phyloP scores from a whole-genome alignment of 225 moss, liverwort and hornwort species.

The Antitrichia curtipendula region DNA sequence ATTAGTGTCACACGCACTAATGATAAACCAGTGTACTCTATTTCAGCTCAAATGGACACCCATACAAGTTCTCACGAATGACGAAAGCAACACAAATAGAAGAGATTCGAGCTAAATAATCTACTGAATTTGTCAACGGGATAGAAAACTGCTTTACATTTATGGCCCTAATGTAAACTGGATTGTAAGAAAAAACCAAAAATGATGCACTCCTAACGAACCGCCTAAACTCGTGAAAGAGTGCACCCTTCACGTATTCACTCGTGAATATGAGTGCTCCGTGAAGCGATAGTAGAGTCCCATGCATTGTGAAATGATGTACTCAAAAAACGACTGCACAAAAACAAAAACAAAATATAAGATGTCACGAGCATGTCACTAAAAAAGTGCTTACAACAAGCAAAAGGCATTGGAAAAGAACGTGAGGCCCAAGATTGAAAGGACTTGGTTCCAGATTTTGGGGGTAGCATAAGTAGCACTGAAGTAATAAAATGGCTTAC shows the following conservation, averaged over 20 bases:
- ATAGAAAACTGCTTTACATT: not conserved
- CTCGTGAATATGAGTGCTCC: slow-evolving; percentile 62
- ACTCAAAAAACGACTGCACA: slow-evolving; percentile 22
- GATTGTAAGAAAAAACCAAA: not conserved
- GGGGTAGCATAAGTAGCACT: not conserved
- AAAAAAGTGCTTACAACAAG: not conserved
- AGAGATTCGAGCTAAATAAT: not conserved
- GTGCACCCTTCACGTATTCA: slow-evolving; percentile 16
- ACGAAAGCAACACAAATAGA: not conserved
- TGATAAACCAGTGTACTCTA: not conserved
- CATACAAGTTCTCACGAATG: not conserved
- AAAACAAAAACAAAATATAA: not conserved
- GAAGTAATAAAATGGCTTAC: not conserved
- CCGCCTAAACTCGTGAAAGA: not conserved
- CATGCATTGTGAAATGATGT: slow-evolving; percentile 27
- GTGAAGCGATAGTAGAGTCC: slow-evolving; percentile 53
- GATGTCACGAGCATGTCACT: not conserved
- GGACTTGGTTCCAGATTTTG: not conserved
- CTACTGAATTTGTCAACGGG: not conserved
- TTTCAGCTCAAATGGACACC: not conserved
- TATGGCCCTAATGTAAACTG: not conserved
- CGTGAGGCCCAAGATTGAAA: not conserved
- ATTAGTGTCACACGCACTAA: not conserved
- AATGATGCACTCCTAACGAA: not conserved
- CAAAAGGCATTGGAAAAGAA: not conserved